Evolutionary conservation across 805 yeast species (phyloP), one percentile per base, ranked within the genome.

Genomic region (Candida silvicultrix): DNA sequence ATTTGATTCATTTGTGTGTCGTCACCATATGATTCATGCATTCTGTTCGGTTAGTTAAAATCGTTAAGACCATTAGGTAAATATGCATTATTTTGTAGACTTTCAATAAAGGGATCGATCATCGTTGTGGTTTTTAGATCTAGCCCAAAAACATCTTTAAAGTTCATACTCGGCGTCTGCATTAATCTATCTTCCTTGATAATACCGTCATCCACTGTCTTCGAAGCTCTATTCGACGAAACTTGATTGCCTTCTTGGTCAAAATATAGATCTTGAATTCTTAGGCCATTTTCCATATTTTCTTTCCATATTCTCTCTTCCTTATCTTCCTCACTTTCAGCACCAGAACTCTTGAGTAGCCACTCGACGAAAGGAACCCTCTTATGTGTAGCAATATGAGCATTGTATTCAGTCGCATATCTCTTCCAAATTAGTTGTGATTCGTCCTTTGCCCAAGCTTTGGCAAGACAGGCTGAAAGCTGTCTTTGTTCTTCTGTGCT

Each of bases 331-430:
- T 19, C 38, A 10, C 12, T 35, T 18, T 18, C 38, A 10, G 21
- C 4, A 5, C 21, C 20, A 28, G 14, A 34, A 23, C 4, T 16
- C 14, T 16, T 25, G 19, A n/a, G n/a, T 18, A 49, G 23, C 52
- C 52, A 49, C 10, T 20, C 40, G 12, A 44, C 49, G 20, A 49
- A 49, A 6, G 40, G 31, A 9, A 25, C 8, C 10, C 14, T 19
- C 1, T 34, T 34, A 10, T 25, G n/a, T 6, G 29, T 29, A 4
- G 11, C 18, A 6, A 28, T 4, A 14, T 40, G 45, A 2, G 46
- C 31, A 32, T 57, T 56, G 44, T 62, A 66, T 41, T 60, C 63
- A 11, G 49, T 44, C 0, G 66, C 63, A 46, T 56, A 65, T 36
- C 64, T 47, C 23, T 55, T 44, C 70, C 70, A 66, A 1, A 55